phyloP scores from a whole-genome alignment of 495 filamentous ascomycete genomes.

The Daldinia concentrica region DNA sequence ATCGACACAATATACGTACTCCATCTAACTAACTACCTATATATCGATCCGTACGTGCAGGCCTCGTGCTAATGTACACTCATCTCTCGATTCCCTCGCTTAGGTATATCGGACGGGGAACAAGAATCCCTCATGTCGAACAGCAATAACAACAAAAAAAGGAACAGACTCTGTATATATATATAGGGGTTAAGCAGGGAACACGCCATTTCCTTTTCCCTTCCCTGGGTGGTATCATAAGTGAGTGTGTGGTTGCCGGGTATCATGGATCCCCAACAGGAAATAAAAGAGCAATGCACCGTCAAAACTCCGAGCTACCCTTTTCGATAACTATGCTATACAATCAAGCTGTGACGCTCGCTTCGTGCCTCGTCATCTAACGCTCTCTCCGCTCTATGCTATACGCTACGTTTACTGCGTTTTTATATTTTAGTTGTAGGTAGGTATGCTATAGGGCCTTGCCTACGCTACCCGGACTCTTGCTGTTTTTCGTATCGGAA shows the following conservation, averaged over 20 bases:
- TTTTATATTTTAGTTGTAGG: background rate
- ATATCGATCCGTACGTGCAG: background rate
- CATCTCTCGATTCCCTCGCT: constrained; percentile 15
- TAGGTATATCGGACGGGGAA: constrained; percentile 30
- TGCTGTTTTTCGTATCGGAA: constrained; percentile 31
- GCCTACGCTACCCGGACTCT: constrained; percentile 50
- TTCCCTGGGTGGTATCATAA: constrained; percentile 34
- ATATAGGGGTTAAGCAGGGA: background rate
- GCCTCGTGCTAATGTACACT: background rate
- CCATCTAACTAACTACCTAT: background rate
- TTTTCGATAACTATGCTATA: constrained; percentile 25
- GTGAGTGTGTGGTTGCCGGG: constrained; percentile 30
- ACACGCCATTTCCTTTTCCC: constrained; percentile 7
- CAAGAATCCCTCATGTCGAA: constrained; percentile 1
- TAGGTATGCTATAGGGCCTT: constrained; percentile 48
- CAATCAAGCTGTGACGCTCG: constrained; percentile 24
- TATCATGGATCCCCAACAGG: constrained; percentile 32
- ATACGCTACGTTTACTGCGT: background rate
- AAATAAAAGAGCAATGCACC: constrained; percentile 38
- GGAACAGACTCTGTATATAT: constrained; percentile 3
- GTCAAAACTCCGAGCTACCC: constrained; percentile 28
- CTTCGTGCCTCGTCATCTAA: constrained; percentile 24
- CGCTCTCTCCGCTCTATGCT: background rate
- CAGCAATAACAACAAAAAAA: constrained; percentile 6
- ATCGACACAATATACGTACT: background rate